These are phyloP conservation scores for Prunus fruticosa DNA, from an alignment of 306 rosid genomes.

Conservation along the genomic window DNA sequence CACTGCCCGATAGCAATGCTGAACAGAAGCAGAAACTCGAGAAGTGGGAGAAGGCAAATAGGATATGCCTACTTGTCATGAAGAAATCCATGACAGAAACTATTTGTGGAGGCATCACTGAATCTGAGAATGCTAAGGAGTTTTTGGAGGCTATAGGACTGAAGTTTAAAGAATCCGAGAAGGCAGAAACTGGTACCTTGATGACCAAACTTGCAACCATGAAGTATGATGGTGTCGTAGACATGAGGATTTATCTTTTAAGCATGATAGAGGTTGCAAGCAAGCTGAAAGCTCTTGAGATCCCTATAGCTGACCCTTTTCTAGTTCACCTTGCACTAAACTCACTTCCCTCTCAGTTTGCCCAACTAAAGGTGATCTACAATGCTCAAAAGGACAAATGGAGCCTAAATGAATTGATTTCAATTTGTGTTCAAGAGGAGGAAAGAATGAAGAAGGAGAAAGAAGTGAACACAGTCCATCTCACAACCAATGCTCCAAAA, in stretches of 20 bases:
- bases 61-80: neutral
- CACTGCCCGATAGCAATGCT: too few species aligned
- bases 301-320: neutral
- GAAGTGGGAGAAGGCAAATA: neutral
- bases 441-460: neutral
- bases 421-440: neutral
- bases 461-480: neutral
- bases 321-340: neutral
- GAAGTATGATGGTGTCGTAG: neutral
- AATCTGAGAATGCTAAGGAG: neutral
- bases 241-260: neutral
- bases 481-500: neutral
- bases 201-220: neutral
- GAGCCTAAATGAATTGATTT: neutral
- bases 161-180: neutral
- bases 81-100: neutral
- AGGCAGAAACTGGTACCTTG: neutral
- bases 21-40: neutral
- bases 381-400: neutral
- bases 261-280: neutral
- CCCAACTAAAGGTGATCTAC: neutral
- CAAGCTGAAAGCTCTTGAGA: neutral
- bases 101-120: neutral
- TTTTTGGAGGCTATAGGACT: neutral
- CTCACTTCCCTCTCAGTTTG: neutral